Evolutionary conservation across 106 monocot species (phyloP), one percentile per base, ranked within the genome.

Genomic region (Agapanthus africanus): DNA sequence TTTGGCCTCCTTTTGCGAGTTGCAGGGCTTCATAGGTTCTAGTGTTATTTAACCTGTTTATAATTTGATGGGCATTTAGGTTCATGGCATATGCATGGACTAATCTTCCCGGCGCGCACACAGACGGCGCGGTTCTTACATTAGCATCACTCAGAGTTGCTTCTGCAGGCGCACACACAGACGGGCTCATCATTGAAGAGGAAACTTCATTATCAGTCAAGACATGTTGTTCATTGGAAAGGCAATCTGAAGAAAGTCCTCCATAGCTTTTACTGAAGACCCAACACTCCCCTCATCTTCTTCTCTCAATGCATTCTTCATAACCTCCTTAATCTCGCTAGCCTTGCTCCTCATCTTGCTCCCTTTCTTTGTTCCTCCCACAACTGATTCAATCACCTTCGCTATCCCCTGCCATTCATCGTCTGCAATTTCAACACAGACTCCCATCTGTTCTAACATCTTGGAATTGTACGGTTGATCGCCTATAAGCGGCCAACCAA

Each of bases 381-480:
- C 57, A 21, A 71, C 56, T 23, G 25, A 44, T 36, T 66, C 40
- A 11, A 72, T 42, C 39, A 42, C 72, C 38, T 21, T 42, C 42
- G 39, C 64, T 28, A 72, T 65, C 40, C 27, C 54, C 9, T 44
- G 35, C 6, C 21, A 34, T 25, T 37, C 42, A 40, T 31, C 31
- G 3, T 30, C 28, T 4, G 50, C 67, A 32, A 63, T n/a, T 60
- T 67, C 71, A 4, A 67, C 41, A 3, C 78, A 36, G 1, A 38
- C 66, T 41, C 28, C 50, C 39, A 35, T 73, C 41, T 78, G 71
- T 15, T 7, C 63, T 16, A 72, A 9, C 73, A 73, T 56, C 68
- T 69, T 79, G 21, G 72, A 42, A 34, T 68, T 68, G 57, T 67
- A 78, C 23, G 39, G 32, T 10, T 72, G 71, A 14, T 78, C 78